phyloP scores from a whole-genome alignment of 371 early-diverging fungal species.

The Polyrhizophydium stewartii region DNA sequence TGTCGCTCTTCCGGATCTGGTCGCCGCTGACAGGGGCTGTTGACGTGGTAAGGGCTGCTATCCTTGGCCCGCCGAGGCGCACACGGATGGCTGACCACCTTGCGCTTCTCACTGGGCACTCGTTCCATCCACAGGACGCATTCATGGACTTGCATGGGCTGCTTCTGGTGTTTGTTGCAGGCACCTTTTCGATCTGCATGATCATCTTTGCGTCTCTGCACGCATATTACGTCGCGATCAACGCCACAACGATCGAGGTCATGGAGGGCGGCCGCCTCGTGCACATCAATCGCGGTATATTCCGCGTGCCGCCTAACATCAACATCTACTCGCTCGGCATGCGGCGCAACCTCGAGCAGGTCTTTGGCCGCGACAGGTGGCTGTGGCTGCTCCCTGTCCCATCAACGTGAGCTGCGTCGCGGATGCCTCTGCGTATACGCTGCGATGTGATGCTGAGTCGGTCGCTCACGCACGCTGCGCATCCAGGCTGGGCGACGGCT shows the following conservation, averaged over 20 bases:
- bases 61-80: no score
- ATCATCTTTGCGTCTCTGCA: constrained; percentile 56
- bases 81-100: no score
- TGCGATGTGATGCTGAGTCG: no score
- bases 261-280: constrained; percentile 44
- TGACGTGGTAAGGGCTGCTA: neutral
- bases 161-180: constrained; percentile 48
- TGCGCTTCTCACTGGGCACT: no score
- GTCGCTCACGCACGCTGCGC: no score
- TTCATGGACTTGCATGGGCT: constrained; percentile 31
- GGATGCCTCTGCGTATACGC: neutral
- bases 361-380: constrained; percentile 47
- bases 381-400: constrained; percentile 60
- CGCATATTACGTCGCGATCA: constrained; percentile 47
- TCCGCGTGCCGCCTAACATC: constrained; percentile 29
- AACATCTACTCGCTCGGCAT: constrained; percentile 63
- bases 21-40: neutral
- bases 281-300: constrained; percentile 10
- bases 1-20: constrained; percentile 29
- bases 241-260: constrained; percentile 64
- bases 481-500: neutral
- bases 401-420: constrained; percentile 36
- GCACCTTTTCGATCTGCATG: constrained; percentile 56
- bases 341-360: constrained; percentile 50
- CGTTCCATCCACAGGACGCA: constrained; percentile 7